Evolutionary conservation across 1,284 basidiomycete genomes (phyloP).

Genomic region (Irpex lacteus): DNA sequence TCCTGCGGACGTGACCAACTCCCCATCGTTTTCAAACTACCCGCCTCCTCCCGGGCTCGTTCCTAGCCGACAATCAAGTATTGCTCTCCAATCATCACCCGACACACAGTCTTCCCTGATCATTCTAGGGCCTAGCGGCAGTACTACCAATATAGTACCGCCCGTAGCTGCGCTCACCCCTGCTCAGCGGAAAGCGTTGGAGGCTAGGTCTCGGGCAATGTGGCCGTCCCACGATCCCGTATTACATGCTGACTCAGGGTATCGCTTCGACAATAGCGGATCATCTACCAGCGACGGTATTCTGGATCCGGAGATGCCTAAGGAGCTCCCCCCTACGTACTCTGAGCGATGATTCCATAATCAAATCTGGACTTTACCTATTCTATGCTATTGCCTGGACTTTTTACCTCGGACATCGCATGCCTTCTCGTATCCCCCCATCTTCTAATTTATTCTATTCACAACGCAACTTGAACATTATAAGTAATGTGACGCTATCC

Average conservation of each 20-base stretch:
- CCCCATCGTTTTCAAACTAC: background rate
- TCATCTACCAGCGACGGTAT: conserved; percentile 7
- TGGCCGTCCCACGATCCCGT: conserved; percentile 7
- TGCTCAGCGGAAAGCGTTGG: conserved; percentile 19
- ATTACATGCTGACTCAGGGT: conserved; percentile 23
- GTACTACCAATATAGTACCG: background rate
- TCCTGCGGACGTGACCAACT: background rate
- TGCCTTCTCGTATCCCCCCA: background rate
- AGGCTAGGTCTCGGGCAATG: conserved; percentile 8
- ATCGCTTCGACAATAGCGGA: conserved; percentile 20
- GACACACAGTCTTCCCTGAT: background rate
- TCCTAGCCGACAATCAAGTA: background rate
- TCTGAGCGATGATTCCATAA: conserved; percentile 17
- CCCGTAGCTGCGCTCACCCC: conserved; percentile 10
- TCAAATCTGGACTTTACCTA: no score
- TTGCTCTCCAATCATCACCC: background rate
- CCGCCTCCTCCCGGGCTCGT: background rate
- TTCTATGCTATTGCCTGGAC: background rate
- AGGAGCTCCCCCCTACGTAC: conserved; percentile 23
- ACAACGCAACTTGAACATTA: no score
- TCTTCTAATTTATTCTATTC: background rate
- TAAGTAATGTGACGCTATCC: no score
- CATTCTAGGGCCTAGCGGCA: background rate
- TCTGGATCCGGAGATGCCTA: conserved; percentile 5
- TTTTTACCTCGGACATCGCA: background rate